Evolutionary conservation across 352 stramenopile species (phyloP).

Genomic region (Blastocystis sp.): DNA sequence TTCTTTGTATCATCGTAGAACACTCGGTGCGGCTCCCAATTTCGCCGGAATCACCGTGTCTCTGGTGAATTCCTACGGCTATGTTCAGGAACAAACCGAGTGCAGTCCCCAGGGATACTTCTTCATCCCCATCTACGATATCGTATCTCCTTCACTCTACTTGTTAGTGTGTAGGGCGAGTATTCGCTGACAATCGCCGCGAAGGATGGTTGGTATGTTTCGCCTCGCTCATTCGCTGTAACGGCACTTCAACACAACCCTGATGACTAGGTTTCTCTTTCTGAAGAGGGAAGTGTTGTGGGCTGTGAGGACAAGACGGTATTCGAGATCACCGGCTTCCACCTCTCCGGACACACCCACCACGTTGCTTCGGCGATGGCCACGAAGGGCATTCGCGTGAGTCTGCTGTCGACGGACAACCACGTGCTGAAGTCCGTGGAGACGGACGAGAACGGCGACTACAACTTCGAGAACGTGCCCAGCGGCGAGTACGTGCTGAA

Average conservation of each 20-base stretch:
- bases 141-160: background rate
- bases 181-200: slow-evolving; percentile 15
- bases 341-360: background rate
- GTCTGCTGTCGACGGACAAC: slow-evolving; percentile 3
- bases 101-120: slow-evolving; percentile 62
- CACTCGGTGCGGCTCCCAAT: slow-evolving; percentile 9
- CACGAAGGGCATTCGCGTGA: background rate
- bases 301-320: slow-evolving; percentile 30
- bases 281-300: slow-evolving; percentile 11
- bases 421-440: slow-evolving; percentile 12
- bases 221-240: slow-evolving; percentile 14
- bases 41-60: slow-evolving; percentile 41
- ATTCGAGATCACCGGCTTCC: slow-evolving; percentile 59
- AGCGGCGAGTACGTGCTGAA: slow-evolving; percentile 28
- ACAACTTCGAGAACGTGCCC: slow-evolving; percentile 8
- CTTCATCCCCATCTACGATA: slow-evolving; percentile 56
- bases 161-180: slow-evolving; percentile 14
- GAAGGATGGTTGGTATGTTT: slow-evolving; percentile 33
- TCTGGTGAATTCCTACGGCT: slow-evolving; percentile 31
- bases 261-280: slow-evolving; percentile 7
- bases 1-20: background rate
- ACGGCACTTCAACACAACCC: background rate
- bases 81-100: slow-evolving; percentile 31
- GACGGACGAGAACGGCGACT: slow-evolving; percentile 26
- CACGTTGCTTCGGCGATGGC: background rate